Conservation (phyloP, 108 stramenopile species). For the Cyclotella sp. region DNA sequence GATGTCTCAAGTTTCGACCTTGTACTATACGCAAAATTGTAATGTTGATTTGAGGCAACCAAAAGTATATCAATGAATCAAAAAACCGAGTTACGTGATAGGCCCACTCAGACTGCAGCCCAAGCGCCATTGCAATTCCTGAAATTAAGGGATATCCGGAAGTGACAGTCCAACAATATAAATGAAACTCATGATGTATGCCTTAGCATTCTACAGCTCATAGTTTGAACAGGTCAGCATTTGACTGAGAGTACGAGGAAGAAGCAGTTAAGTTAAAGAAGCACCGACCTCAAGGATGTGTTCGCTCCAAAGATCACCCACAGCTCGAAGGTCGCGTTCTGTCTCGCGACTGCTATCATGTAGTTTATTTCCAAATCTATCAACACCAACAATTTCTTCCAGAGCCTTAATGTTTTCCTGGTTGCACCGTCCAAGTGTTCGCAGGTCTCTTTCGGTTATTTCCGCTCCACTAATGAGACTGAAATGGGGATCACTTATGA, state of each 20-base stretch:
- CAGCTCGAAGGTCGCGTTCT: constrained; percentile 41
- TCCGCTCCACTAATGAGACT: constrained; percentile 47
- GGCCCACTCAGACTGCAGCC: constrained; percentile 32
- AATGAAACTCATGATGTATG: constrained; percentile 56
- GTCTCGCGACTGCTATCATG: constrained; percentile 37
- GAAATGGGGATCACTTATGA: constrained; percentile 48
- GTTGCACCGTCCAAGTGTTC: constrained; percentile 50
- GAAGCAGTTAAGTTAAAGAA: constrained; percentile 1
- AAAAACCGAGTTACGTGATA: constrained; percentile 51
- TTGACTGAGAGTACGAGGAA: not conserved
- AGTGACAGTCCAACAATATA: constrained; percentile 54
- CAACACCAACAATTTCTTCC: constrained; percentile 56
- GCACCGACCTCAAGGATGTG: constrained; percentile 45
- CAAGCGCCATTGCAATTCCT: constrained; percentile 41
- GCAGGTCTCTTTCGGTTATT: constrained; percentile 48
- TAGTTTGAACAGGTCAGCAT: not conserved
- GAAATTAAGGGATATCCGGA: constrained; percentile 47
- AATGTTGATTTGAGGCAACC: constrained; percentile 60
- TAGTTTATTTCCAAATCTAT: constrained; percentile 30
- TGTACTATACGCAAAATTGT: constrained; percentile 50
- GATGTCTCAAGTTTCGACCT: constrained; percentile 58
- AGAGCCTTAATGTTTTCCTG: constrained; percentile 51
- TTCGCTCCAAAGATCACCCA: constrained; percentile 55
- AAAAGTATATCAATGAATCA: constrained; percentile 67
- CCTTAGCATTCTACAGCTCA: constrained; percentile 12